Evolutionary conservation across 2,329 filamentous ascomycete species (phyloP).

Genomic region (Ophiostoma piceae): DNA sequence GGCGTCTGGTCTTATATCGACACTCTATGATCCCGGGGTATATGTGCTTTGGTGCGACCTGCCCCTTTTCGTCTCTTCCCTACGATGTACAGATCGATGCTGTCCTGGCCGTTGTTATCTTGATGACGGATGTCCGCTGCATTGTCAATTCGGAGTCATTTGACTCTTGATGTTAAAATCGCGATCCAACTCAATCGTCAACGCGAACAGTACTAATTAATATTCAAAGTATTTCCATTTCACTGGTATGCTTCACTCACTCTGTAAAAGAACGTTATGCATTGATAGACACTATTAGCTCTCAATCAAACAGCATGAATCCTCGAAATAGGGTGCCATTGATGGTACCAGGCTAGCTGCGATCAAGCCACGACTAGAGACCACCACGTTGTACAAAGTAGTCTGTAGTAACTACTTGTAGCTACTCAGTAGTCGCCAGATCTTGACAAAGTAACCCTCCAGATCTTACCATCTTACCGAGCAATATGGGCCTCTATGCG

Average conservation of each 20-base stretch:
- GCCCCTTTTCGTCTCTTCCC: constrained; percentile 10
- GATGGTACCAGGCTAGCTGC: not conserved
- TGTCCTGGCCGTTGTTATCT: not conserved
- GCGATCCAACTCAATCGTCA: not conserved
- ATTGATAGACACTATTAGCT: not conserved
- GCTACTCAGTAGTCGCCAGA: not conserved
- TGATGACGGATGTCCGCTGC: not conserved
- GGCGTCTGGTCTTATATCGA: not conserved
- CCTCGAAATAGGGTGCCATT: constrained; percentile 1
- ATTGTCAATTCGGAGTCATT: not conserved
- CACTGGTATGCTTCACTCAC: too few species aligned
- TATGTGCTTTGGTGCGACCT: constrained; percentile 18
- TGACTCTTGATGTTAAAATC: not conserved
- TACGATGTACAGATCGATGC: not conserved
- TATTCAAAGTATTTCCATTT: not conserved
- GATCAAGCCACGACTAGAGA: not conserved
- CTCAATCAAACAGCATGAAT: not conserved
- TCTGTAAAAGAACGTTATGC: not conserved
- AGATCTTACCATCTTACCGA: constrained; percentile 6
- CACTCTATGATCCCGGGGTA: constrained; percentile 10
- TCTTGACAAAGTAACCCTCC: not conserved
- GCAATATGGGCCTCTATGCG: not conserved
- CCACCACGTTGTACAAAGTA: too few species aligned
- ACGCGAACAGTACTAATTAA: too few species aligned
- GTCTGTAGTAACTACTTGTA: too few species aligned